phyloP scores from a whole-genome alignment of 2,329 filamentous ascomycete species.

The Albifimbria verrucaria region DNA sequence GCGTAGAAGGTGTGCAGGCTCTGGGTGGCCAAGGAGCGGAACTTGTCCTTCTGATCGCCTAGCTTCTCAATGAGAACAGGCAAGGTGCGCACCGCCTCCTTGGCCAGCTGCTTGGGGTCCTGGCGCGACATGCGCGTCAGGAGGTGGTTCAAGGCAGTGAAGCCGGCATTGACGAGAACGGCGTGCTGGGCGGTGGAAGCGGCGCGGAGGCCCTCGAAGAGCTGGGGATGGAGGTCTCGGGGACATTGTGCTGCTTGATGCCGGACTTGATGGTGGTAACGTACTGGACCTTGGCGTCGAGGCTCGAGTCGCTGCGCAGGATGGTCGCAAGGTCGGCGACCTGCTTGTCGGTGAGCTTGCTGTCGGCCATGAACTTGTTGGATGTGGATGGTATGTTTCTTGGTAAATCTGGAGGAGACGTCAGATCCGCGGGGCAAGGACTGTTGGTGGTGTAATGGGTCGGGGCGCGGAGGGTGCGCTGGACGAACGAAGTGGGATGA shows the following conservation, averaged over 20 bases:
- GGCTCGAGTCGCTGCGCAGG: conserved; percentile 58
- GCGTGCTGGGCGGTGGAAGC: conserved; percentile 76
- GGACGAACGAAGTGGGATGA: no score
- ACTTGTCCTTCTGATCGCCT: conserved; percentile 84
- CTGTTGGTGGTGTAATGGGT: no score
- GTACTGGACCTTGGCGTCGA: conserved; percentile 68
- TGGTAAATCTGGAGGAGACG: no score
- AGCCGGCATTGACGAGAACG: conserved; percentile 75
- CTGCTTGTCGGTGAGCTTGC: conserved; percentile 55
- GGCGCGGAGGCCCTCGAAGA: conserved; percentile 79
- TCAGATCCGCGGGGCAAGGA: no score
- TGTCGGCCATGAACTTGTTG: conserved; percentile 44
- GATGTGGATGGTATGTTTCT: no score
- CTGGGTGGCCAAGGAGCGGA: conserved; percentile 70
- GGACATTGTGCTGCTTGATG: conserved; percentile 91
- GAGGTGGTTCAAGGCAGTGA: conserved; percentile 84
- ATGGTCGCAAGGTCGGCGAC: conserved; percentile 51
- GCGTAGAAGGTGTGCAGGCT: conserved; percentile 75
- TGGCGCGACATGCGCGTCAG: conserved; percentile 83
- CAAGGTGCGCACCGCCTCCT: conserved; percentile 68
- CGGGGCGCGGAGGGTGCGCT: no score
- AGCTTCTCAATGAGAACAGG: conserved; percentile 79
- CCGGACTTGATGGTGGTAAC: conserved; percentile 77
- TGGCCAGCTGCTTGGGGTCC: conserved; percentile 69
- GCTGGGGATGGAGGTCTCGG: conserved; percentile 66